These are phyloP conservation scores for Alisma plantagoaquatica DNA, from an alignment of 106 monocot genomes.

Conservation along the genomic window DNA sequence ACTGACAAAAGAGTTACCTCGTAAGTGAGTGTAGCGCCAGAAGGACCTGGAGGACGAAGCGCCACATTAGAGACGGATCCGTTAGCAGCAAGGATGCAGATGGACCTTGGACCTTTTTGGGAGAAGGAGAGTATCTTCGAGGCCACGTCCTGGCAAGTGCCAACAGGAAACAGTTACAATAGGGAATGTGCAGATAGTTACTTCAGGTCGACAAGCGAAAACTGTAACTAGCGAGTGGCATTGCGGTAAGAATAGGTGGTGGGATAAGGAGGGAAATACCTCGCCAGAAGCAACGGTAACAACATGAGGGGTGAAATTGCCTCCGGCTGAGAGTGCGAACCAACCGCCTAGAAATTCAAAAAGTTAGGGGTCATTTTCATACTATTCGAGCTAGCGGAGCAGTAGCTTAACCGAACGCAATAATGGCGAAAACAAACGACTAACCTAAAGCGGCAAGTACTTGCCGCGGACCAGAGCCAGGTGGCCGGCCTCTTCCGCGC, in stretches of 20 bases:
- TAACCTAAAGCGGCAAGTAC: conserved; percentile 58
- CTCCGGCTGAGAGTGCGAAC: conserved; percentile 68
- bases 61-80: conserved; percentile 76
- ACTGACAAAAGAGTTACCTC: no score
- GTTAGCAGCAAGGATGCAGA: conserved; percentile 78
- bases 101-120: conserved; percentile 56
- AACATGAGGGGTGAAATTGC: conserved; percentile 71
- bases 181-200: background rate
- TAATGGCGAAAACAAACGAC: background rate
- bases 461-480: conserved; percentile 67
- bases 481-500: conserved; percentile 61
- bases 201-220: background rate
- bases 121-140: conserved; percentile 59
- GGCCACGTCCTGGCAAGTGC: conserved; percentile 47
- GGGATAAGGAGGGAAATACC: background rate
- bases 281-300: no score
- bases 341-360: conserved; percentile 60
- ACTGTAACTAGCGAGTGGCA: background rate
- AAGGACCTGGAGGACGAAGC: conserved; percentile 58
- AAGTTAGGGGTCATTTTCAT: background rate
- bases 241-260: background rate
- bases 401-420: background rate
- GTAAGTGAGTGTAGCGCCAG: conserved; percentile 58
- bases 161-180: background rate
- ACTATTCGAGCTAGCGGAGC: background rate